Base-by-base conservation (phyloP, 805 yeast genomes). In the Candida peoriensis region DNA sequence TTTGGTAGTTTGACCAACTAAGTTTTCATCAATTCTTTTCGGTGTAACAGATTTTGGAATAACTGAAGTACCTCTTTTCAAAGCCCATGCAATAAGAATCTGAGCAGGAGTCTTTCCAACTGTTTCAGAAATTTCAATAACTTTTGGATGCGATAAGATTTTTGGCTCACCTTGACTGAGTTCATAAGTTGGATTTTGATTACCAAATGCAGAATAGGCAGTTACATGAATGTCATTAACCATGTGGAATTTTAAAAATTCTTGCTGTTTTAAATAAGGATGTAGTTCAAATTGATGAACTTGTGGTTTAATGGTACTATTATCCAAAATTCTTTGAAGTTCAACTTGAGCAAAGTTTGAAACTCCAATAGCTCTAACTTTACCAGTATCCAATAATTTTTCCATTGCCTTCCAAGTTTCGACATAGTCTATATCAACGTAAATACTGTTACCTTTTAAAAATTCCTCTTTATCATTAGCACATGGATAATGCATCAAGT, bases 401-500 rank as follows among this genome's bases (percentile, higher is more conserved):
- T 45, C 45, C 11, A 45, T 35, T 20, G 37, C 26, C 33, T 45
- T 58, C 52, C 49, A 45, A 19, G 49, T 44, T 36, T 47, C 42
- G 30, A 46, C 37, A 17, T 46, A 47, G 32, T 40, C 22, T 75
- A 81, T 86, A 5, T 32, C 26, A 6, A 80, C 51, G 20, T 65
- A 53, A 41, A 80, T 76, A 10, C 21, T 34, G 20, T 36, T 38
- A 8, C 32, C 32, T n/a, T 21, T 15, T 12, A 32, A 23, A 9
- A 38, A 42, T 10, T 25, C 84, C 16, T 85, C 63, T 41, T 54
- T 70, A 39, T 72, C 56, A 38, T 72, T 56, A 11, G 81, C 64
- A 25, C 73, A 72, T 6, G 95, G 95, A 94, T 94, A 86, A 60
- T 86, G 95, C 54, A 85, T 70, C 52, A 86, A 68, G 55, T 78